phyloP scores from a whole-genome alignment of 108 stramenopile species.

The Nannochloropsis salina region DNA sequence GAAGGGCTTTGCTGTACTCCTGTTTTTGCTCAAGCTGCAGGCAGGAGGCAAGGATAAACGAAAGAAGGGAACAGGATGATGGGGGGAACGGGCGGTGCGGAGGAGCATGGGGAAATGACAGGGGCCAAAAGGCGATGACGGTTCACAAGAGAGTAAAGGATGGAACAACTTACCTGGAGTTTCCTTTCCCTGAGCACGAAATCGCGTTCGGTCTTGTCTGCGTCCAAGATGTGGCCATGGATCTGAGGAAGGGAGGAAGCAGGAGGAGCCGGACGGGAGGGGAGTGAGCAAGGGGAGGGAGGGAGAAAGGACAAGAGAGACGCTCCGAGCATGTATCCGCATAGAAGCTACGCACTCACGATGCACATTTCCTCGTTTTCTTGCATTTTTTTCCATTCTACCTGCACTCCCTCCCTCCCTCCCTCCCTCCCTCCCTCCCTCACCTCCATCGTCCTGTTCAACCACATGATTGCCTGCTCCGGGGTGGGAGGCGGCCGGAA shows the following conservation, averaged over 20 bases:
- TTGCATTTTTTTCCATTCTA: neutral
- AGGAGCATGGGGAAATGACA: neutral
- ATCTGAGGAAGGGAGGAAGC: neutral
- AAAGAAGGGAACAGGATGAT: neutral
- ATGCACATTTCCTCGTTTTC: no score
- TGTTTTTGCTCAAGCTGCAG: neutral
- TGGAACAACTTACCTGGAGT: neutral
- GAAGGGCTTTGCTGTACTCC: slow-evolving; percentile 5
- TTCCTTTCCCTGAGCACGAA: neutral
- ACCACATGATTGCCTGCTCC: neutral
- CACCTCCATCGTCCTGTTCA: neutral
- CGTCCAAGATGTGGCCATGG: neutral
- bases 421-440: neutral
- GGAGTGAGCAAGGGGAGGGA: neutral
- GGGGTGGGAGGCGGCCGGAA: neutral
- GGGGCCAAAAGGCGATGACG: no score
- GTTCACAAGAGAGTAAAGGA: neutral
- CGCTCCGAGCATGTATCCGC: neutral
- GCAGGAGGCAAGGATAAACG: neutral
- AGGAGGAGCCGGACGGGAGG: neutral
- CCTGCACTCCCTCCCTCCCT: neutral
- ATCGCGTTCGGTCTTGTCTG: neutral
- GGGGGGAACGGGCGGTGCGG: neutral
- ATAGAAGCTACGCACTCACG: no score
- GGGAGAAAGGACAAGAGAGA: neutral